A percentile compares a stretch with the other conserved stretches of the same genome.
Evolutionary conservation across 306 rosid genomes (phyloP).

Genomic region (Heteromeles arbutifolia): DNA sequence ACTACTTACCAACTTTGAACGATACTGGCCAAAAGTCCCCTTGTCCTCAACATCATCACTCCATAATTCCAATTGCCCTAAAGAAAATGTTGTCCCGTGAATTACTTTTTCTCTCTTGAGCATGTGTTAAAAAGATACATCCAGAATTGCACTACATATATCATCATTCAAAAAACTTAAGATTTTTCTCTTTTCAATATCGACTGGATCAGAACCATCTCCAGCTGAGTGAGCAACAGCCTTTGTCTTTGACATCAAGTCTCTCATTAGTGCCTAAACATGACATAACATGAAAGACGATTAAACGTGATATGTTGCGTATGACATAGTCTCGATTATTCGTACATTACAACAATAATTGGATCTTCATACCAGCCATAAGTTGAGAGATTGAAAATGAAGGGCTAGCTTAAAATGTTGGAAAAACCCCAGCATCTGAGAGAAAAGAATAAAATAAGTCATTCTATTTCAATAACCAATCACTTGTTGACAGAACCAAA

Average conservation of each 20-base stretch:
- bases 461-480: neutral
- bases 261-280: constrained; percentile 73
- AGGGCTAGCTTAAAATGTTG: constrained; percentile 71
- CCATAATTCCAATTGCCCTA: constrained; percentile 89
- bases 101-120: constrained; percentile 78
- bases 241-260: constrained; percentile 74
- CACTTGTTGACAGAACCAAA: neutral
- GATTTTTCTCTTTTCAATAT: constrained; percentile 43
- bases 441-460: constrained; percentile 12
- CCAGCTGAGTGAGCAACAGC: constrained; percentile 38
- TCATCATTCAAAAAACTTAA: constrained; percentile 63
- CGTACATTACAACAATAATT: neutral
- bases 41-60: constrained; percentile 83
- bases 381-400: constrained; percentile 78
- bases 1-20: constrained; percentile 70
- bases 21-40: constrained; percentile 85
- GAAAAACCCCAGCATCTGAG: constrained; percentile 88
- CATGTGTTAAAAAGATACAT: constrained; percentile 73
- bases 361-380: constrained; percentile 82
- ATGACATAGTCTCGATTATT: constrained; percentile 9
- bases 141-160: constrained; percentile 58
- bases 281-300: neutral
- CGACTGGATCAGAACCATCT: constrained; percentile 49
- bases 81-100: constrained; percentile 41
- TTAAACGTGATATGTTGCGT: constrained; percentile 10